phyloP scores from a whole-genome alignment of 179 eudicot species.

The Nepenthes alata region DNA sequence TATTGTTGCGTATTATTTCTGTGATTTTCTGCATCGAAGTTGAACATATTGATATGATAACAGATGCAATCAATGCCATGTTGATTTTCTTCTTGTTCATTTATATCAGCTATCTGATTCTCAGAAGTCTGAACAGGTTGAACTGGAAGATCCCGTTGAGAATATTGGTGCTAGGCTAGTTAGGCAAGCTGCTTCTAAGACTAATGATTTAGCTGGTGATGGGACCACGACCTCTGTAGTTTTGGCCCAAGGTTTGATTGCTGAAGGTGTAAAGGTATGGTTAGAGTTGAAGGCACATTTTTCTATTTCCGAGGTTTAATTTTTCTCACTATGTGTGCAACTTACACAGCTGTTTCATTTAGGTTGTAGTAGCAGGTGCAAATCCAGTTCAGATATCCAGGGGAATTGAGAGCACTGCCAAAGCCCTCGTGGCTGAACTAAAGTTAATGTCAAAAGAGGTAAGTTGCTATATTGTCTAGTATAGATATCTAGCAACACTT shows the following conservation, averaged over 20 bases:
- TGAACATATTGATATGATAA: too few relatives aligned
- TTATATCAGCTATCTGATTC: neutral
- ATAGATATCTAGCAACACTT: neutral
- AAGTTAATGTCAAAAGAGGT: constrained; percentile 63
- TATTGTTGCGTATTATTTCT: too few relatives aligned
- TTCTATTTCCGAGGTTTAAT: neutral
- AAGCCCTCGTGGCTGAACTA: constrained; percentile 60
- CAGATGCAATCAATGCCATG: too few relatives aligned
- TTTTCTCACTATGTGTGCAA: too few relatives aligned
- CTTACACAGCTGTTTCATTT: constrained; percentile 6
- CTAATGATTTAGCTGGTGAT: constrained; percentile 90
- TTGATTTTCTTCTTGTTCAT: neutral
- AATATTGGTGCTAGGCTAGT: constrained; percentile 94
- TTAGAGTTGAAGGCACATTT: neutral
- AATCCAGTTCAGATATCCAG: constrained; percentile 68
- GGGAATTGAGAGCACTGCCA: constrained; percentile 70
- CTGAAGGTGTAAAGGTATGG: constrained; percentile 93
- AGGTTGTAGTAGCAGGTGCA: constrained; percentile 87
- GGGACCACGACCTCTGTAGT: constrained; percentile 90
- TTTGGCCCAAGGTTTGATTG: constrained; percentile 75
- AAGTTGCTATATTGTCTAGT: neutral
- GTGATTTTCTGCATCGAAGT: too few relatives aligned
- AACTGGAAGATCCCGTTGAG: constrained; percentile 95
- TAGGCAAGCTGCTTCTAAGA: constrained; percentile 89
- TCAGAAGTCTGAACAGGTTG: constrained; percentile 37